Base-by-base conservation (phyloP, 2,329 filamentous ascomycete species). In the Fusarium gaditjirri region DNA sequence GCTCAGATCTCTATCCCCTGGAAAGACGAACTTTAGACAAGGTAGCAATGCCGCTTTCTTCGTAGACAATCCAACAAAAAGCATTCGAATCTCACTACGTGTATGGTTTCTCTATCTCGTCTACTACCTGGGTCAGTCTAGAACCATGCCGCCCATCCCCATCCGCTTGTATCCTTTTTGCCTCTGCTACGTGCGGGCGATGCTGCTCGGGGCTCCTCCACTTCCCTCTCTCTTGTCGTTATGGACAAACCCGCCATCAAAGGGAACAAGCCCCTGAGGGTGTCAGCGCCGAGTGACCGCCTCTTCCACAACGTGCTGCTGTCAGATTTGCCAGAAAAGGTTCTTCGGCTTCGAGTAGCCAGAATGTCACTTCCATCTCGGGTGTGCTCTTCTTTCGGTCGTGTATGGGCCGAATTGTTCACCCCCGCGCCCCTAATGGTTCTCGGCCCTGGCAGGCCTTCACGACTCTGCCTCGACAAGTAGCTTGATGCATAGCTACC, bases 1-100 rank as follows among this genome's bases (percentile, higher is more conserved):
- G 83, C 83, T 19, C 83, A 84, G 58, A 74, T 80, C 46, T 84
- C 83, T 42, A 84, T 84, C 66, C 83, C 83, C 3, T 84, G 83
- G 83, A 82, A 80, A 71, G 80, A 84, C 61, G 83, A 84, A 75
- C 72, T 84, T 64, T 75, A 79, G 53, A 79, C 78, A 69, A 59
- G n/a, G n/a, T 55, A 66, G 59, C 46, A 21, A 12, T 71, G 61
- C 38, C 39, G 44, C 61, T 44, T 65, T 54, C 54, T 60, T 35
- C 57, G 41, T 62, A 76, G 63, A 67, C 44, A 72, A 65, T 54
- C 65, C 66, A 70, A 75, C 65, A 64, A 60, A 65, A 68, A 68
- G 29, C 54, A 63, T 67, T 54, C 59, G 39, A 59, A 53, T 58
- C 44, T 60, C 50, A 65, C 31, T 49, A 54, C 27, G 39, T 68